Evolutionary conservation across 208 protist species (phyloP).

Genomic region (Leishmania martiniquensis): DNA sequence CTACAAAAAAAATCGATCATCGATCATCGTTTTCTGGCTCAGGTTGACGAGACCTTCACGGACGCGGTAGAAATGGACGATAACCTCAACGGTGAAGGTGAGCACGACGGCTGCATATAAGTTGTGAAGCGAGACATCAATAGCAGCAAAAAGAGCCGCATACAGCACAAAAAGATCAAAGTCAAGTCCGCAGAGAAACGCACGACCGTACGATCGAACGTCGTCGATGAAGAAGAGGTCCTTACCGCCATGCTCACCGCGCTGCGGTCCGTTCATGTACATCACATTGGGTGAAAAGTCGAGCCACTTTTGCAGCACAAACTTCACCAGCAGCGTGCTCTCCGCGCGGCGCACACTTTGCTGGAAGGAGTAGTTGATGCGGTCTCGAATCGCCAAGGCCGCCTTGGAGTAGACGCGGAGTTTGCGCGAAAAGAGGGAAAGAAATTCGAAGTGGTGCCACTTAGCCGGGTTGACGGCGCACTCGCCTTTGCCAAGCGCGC

Average conservation of each 20-base stretch:
- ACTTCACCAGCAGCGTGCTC: conserved; percentile 69
- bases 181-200: conserved; percentile 77
- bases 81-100: conserved; percentile 64
- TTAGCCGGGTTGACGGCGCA: conserved; percentile 29
- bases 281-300: conserved; percentile 80
- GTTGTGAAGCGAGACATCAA: conserved; percentile 74
- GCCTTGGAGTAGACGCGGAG: conserved; percentile 53
- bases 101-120: conserved; percentile 62
- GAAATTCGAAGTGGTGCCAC: conserved; percentile 71
- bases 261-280: conserved; percentile 84
- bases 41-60: conserved; percentile 71
- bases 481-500: conserved; percentile 35
- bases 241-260: conserved; percentile 61
- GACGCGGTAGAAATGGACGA: conserved; percentile 56
- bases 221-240: conserved; percentile 89
- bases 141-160: conserved; percentile 62
- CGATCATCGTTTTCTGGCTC: conserved; percentile 80
- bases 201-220: conserved; percentile 53
- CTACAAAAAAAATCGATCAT: conserved; percentile 81
- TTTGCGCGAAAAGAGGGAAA: conserved; percentile 50
- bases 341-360: conserved; percentile 69
- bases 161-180: conserved; percentile 79
- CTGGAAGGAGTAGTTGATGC: conserved; percentile 78
- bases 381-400: conserved; percentile 70
- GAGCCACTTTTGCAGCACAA: conserved; percentile 66